Conservation (phyloP, 2,329 filamentous ascomycete species). For the Paraphoma chrysanthemicola region DNA sequence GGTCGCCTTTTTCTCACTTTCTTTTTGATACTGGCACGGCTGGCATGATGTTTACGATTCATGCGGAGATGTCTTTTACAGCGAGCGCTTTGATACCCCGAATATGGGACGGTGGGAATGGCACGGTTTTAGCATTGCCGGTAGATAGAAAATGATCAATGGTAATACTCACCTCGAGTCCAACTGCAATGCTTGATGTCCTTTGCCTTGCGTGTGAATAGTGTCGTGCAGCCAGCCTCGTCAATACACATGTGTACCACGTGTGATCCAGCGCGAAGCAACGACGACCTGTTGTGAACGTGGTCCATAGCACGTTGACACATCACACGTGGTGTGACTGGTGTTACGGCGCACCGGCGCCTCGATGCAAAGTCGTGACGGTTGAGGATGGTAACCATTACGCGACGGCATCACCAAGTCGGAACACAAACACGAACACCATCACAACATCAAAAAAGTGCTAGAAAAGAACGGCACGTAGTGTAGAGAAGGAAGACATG, state of each 20-base stretch:
- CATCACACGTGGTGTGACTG: slow-evolving; percentile 3
- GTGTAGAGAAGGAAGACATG: slow-evolving; percentile 5
- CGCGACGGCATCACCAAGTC: too few species aligned
- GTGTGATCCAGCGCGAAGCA: not conserved
- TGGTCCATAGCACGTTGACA: not conserved
- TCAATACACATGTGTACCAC: not conserved
- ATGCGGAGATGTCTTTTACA: slow-evolving; percentile 26
- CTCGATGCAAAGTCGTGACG: not conserved
- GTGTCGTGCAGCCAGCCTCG: not conserved
- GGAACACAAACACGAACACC: not conserved
- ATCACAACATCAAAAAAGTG: not conserved
- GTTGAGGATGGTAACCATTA: not conserved
- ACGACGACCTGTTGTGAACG: not conserved
- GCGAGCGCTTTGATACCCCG: slow-evolving; percentile 44
- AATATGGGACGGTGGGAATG: slow-evolving; percentile 20
- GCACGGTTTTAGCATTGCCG: slow-evolving; percentile 14
- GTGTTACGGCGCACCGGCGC: not conserved
- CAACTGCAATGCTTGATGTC: not conserved
- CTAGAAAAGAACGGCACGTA: not conserved
- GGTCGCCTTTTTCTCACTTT: slow-evolving; percentile 16
- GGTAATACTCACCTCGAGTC: slow-evolving; percentile 17
- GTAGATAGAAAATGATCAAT: slow-evolving; percentile 34
- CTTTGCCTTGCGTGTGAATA: not conserved
- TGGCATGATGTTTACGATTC: slow-evolving; percentile 34
- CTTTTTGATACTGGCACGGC: slow-evolving; percentile 15